A percentile compares a stretch with the other conserved stretches of the same genome.
These are phyloP conservation scores for Dryas octopetala DNA, from an alignment of 306 rosid species.

Conservation along the genomic window DNA sequence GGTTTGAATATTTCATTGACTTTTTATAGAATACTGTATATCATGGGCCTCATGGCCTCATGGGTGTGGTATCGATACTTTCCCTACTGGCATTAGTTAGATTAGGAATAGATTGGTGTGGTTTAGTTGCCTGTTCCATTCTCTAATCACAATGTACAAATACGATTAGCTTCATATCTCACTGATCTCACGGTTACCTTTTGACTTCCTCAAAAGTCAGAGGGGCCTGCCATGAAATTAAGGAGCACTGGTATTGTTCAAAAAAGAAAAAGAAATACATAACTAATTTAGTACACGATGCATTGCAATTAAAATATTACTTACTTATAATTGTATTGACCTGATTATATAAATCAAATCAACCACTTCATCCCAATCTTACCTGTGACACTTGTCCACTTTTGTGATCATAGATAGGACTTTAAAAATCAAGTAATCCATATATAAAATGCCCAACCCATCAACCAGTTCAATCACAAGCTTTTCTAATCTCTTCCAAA, in stretches of 20 bases:
- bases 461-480: background rate
- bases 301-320: background rate
- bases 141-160: too few species aligned
- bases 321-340: background rate
- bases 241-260: background rate
- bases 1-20: too few species aligned
- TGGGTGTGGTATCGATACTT: too few species aligned
- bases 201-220: too few species aligned
- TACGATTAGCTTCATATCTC: too few species aligned
- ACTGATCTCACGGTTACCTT: too few species aligned
- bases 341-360: conserved; percentile 7
- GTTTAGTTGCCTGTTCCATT: too few species aligned
- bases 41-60: too few species aligned
- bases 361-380: conserved; percentile 23
- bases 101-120: too few species aligned
- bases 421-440: background rate
- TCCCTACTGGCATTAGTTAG: too few species aligned
- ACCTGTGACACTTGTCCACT: conserved; percentile 18
- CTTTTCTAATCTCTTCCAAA: background rate
- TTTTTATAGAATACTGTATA: too few species aligned
- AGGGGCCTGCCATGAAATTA: too few species aligned
- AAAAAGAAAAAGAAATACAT: background rate
- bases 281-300: background rate
- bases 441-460: background rate
- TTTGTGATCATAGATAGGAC: background rate